Percentiles rank a stretch among this genome's conserved stretches.
These are phyloP conservation scores for Phialocephala sp. DNA, from an alignment of 2,329 filamentous ascomycete genomes.

Conservation along the genomic window DNA sequence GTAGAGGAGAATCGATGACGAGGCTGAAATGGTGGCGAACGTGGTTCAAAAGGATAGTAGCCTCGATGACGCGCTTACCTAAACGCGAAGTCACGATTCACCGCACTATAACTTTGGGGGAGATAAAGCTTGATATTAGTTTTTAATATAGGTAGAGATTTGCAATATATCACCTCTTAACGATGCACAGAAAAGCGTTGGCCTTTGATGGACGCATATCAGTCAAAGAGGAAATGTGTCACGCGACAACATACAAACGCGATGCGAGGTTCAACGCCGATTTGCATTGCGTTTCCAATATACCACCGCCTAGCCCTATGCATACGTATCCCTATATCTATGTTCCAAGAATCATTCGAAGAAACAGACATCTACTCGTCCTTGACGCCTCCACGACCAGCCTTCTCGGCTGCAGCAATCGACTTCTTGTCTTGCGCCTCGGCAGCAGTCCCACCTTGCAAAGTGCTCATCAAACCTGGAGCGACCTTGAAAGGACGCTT, in stretches of 20 bases:
- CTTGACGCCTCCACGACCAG: constrained; percentile 73
- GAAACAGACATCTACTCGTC: constrained; percentile 59
- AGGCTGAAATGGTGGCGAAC: constrained; percentile 13
- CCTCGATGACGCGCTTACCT: constrained; percentile 14
- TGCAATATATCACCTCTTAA: not conserved
- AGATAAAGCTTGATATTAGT: not conserved
- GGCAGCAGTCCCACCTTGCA: constrained; percentile 66
- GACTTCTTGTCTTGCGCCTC: constrained; percentile 90
- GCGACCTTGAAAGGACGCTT: constrained; percentile 94
- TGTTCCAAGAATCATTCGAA: not conserved
- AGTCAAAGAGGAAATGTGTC: not conserved
- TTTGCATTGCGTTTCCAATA: constrained; percentile 1
- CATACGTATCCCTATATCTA: not conserved
- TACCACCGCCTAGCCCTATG: constrained; percentile 10
- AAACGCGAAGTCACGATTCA: constrained; percentile 9
- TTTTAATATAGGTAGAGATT: not conserved
- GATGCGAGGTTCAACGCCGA: not conserved
- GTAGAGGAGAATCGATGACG: not conserved
- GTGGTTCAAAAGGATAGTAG: not conserved
- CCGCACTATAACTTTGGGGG: not conserved
- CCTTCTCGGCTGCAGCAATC: constrained; percentile 79
- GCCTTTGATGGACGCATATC: not conserved
- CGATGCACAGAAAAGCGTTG: not conserved
- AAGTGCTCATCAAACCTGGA: constrained; percentile 80
- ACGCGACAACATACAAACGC: not conserved